Evolutionary conservation across 2,329 filamentous ascomycete species (phyloP), one percentile per base, ranked within the genome.

Genomic region (Colletotrichum graminicola): DNA sequence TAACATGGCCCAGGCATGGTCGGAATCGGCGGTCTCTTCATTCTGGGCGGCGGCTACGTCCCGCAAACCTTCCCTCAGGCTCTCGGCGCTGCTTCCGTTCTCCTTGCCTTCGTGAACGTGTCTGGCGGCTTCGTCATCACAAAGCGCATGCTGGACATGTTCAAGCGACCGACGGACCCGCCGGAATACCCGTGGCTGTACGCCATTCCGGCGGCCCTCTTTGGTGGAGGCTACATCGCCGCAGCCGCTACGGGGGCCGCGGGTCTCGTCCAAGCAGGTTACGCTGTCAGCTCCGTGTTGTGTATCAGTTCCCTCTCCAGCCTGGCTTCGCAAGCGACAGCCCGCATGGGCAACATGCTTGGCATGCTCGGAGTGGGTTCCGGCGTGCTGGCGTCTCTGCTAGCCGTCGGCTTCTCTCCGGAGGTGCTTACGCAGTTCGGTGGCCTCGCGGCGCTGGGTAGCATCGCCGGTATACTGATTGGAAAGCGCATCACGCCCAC

Each of bases 101-200:
- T 96, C 6, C 83, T 97, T 26, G 94, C 94, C 0, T 97, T 96
- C 78, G 93, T 97, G 73, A 97, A 97, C 75, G 91, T 97, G 3
- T 92, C 93, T 0, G 94, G 94, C 69, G 94, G 94, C 0, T 97
- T 97, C 73, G 92, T 97, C 54, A 94, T 97, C 71, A 97, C 94
- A 3, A 97, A 97, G 82, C 88, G 94, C 73, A 97, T 97, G 94
- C 85, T 97, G 54, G 94, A 97, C 79, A 95, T 95, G 93, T 95
- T 95, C 79, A 93, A 92, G 78, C 88, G 93, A 16, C 92, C 93
- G 34, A 96, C 93, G 5, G 94, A 97, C 75, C 94, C 94, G 41
- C 90, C 92, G 0, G 94, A 97, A 79, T 97, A 95, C 75, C 93
- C 93, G 0, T 97, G 93, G 93, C 84, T 97, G 1, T 97, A 96